These are phyloP conservation scores for Marchantia polymorpha DNA, from an alignment of 225 moss, liverwort and hornwort species.

Conservation along the genomic window DNA sequence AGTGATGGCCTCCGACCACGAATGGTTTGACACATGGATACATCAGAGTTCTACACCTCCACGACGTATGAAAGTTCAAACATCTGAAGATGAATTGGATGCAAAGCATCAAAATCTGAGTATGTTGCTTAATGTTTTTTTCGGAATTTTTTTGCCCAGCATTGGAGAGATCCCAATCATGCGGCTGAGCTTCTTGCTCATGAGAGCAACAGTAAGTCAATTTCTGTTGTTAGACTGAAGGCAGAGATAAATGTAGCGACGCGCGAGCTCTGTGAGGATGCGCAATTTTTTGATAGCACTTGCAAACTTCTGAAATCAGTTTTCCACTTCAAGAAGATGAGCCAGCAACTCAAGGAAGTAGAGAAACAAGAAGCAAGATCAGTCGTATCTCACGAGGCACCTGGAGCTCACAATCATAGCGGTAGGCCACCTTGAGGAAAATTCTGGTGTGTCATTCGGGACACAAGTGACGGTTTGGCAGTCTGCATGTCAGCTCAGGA, in stretches of 20 bases:
- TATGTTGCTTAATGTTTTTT: constrained; percentile 48
- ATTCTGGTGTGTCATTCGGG: background rate
- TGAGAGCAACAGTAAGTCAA: constrained; percentile 13
- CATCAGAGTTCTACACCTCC: background rate
- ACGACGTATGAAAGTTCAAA: background rate
- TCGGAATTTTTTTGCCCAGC: constrained; percentile 33
- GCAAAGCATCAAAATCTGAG: constrained; percentile 32
- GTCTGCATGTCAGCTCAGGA: background rate
- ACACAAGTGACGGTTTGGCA: background rate
- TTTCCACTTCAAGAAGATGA: background rate
- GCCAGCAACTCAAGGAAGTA: constrained; percentile 1
- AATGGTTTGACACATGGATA: background rate
- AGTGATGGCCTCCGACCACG: constrained; percentile 3
- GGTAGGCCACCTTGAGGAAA: constrained; percentile 18
- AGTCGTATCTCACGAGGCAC: background rate
- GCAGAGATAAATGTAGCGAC: constrained; percentile 2
- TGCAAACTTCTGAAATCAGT: background rate
- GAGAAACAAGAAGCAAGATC: background rate
- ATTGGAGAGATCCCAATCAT: constrained; percentile 48
- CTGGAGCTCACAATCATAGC: constrained; percentile 2
- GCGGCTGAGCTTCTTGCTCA: constrained; percentile 53
- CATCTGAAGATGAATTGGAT: constrained; percentile 14
- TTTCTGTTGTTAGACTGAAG: constrained; percentile 7
- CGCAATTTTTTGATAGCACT: background rate
- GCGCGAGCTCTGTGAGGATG: background rate